Base-by-base conservation (phyloP, 208 protist genomes). In the Trypanosoma lewisi region DNA sequence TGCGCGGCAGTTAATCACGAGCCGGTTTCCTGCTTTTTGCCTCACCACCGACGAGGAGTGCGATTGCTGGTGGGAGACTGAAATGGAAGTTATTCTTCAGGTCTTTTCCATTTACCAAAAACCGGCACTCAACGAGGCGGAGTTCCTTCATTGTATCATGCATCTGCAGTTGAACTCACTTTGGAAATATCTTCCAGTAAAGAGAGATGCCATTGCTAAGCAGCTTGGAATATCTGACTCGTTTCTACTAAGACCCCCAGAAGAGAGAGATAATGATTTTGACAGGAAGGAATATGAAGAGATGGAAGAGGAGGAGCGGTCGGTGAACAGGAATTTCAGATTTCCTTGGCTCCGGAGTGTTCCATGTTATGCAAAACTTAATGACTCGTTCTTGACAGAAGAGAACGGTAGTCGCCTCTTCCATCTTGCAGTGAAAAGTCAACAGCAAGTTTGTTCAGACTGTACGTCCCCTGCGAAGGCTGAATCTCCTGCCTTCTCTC, bases 51-150 rank as follows among this genome's bases (percentile, higher is more conserved):
- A 57, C 7, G 49, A 62, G 6, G 55, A 66, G 31, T 41, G 62
- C 0, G 39, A 83, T 28, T 65, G 56, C 53, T 83, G 78, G 78
- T 61, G 53, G 27, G 63, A 73, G 42, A 68, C 61, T 2, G 67
- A 66, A 37, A 51, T 87, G 37, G 84, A 91, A 53, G 14, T 91
- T 6, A 56, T 78, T 16, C 58, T 92, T 33, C 57, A 65, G 41
- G 60, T 52, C 34, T 58, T 92, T 34, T 76, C 80, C 5, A 57
- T 80, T 9, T 74, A 81, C 63, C 67, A 62, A 63, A 55, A 51
- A 37, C 19, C 28, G 9, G 25, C 41, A n/a, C 55, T 87, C 1
- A 60, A 64, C 9, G 33, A 71, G 28, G 61, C 67, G 0, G 53
- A 69, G 25, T 85, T 89, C 63, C 34, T 80, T 37, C 77, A 85